Base-by-base conservation (phyloP, 345 rosid species). In the Salix purpurea region DNA sequence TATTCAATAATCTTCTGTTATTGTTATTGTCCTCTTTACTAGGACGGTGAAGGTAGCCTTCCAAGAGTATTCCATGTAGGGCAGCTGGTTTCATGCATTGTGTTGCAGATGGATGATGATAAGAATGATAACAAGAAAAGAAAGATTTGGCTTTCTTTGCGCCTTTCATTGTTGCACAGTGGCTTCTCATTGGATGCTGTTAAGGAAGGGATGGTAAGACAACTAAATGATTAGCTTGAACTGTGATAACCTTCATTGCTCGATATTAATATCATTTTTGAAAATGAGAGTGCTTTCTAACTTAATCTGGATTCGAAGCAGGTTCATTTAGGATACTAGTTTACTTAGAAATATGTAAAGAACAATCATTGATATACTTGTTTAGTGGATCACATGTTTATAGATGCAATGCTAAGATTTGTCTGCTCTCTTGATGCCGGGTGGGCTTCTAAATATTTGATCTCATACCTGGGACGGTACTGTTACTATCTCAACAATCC, bases 191-290 rank as follows among this genome's bases (percentile, higher is more conserved):
- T 92, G 74, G 98, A 93, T 77, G 79, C 90, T 82, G 56, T 92
- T 80, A 97, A 96, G 80, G 92, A 86, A 70, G 97, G 97, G 77
- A 96, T 93, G 99, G 99, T 96, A 90, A 78, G 93, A 67, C 14
- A 71, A 39, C 24, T 66, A 52, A 77, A 56, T 67, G 28, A 23
- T 15, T 4, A 52, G 50, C 52, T 46, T 7, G 40, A 42, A 28
- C 68, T 6, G 0, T 0, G 10, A 4, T 32, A 30, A 26, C 21
- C 2, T 18, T 34, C 7, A 32, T 39, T 73, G 18, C 39, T 34
- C 36, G 69, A 54, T 62, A 76, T 48, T 24, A 32, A 70, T 58
- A 14, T 11, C 14, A 62, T 44, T 23, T 21, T 75, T 52, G 4
- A 36, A 18, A n/a, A 54, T 52, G 26, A 50, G 66, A 52, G 39